Evolutionary conservation across 192 early-diverging fungal genomes (phyloP).

Genomic region (Oehlia diaphana): DNA sequence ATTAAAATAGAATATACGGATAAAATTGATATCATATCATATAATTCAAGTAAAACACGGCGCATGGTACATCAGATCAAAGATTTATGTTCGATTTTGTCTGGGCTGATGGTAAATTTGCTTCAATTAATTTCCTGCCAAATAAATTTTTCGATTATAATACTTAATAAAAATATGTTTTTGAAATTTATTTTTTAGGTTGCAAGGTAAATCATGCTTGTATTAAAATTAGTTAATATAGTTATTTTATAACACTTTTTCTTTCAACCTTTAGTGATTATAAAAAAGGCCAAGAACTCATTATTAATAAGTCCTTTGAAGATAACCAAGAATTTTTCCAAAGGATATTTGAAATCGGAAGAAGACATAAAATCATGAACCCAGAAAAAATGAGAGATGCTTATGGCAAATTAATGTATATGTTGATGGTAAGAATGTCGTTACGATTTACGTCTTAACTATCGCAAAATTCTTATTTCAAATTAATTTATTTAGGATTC

Average conservation of each 20-base stretch:
- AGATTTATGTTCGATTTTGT: slow-evolving; percentile 93
- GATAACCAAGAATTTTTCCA: slow-evolving; percentile 82
- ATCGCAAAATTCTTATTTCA: neutral
- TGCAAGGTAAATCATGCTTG: slow-evolving; percentile 24
- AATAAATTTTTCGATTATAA: neutral
- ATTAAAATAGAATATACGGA: slow-evolving; percentile 55
- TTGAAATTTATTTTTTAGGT: neutral
- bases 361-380: slow-evolving; percentile 89
- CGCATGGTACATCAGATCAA: slow-evolving; percentile 94
- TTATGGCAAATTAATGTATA: slow-evolving; percentile 96
- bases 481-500: slow-evolving; percentile 55
- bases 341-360: slow-evolving; percentile 65
- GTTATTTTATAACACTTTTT: neutral
- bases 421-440: slow-evolving; percentile 60
- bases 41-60: slow-evolving; percentile 73
- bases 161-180: neutral
- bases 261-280: slow-evolving; percentile 56
- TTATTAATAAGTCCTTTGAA: slow-evolving; percentile 62
- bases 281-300: slow-evolving; percentile 76
- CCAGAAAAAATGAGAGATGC: slow-evolving; percentile 96
- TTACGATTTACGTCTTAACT: no score
- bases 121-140: neutral
- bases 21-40: slow-evolving; percentile 65
- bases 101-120: slow-evolving; percentile 74
- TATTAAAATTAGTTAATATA: neutral